A percentile compares a stretch with the other conserved stretches of the same genome.
phyloP scores from a whole-genome alignment of 768 basidiomycete genomes.

The Exsudoporus frostii region DNA sequence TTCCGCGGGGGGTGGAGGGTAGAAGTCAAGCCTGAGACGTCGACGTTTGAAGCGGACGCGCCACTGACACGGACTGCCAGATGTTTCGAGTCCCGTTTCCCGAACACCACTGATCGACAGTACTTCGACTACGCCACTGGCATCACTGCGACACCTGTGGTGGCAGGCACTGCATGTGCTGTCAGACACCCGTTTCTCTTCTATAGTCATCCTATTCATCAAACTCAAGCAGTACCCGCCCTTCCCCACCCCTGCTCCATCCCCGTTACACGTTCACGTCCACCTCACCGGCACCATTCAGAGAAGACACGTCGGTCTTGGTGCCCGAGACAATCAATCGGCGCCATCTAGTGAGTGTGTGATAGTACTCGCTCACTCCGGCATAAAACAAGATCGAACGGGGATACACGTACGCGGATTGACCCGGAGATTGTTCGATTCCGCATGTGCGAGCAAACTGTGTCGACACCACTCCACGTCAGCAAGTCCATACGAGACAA shows the following conservation, averaged over 20 bases:
- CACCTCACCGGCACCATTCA: no score
- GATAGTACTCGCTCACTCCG: slow-evolving; percentile 73
- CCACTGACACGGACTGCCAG: neutral
- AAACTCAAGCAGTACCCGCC: no score
- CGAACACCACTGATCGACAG: no score
- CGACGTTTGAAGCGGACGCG: neutral
- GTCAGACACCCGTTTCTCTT: no score
- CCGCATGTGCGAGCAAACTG: slow-evolving; percentile 68
- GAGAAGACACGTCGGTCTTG: slow-evolving; percentile 54
- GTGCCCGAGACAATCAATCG: slow-evolving; percentile 53
- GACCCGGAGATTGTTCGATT: slow-evolving; percentile 47
- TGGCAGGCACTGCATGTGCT: no score
- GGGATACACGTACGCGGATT: slow-evolving; percentile 63
- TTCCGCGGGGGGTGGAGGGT: no score
- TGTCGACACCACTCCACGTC: neutral
- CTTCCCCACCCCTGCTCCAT: no score
- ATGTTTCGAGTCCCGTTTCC: neutral
- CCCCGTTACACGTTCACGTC: no score
- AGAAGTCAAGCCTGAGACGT: no score
- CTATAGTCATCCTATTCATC: no score
- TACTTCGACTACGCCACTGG: no score
- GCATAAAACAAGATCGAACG: slow-evolving; percentile 71
- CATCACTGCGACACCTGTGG: no score
- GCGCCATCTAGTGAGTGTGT: slow-evolving; percentile 64
- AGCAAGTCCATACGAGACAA: neutral